Base-by-base conservation (phyloP, 2,329 filamentous ascomycete species). In the Pezicula rhizophila region DNA sequence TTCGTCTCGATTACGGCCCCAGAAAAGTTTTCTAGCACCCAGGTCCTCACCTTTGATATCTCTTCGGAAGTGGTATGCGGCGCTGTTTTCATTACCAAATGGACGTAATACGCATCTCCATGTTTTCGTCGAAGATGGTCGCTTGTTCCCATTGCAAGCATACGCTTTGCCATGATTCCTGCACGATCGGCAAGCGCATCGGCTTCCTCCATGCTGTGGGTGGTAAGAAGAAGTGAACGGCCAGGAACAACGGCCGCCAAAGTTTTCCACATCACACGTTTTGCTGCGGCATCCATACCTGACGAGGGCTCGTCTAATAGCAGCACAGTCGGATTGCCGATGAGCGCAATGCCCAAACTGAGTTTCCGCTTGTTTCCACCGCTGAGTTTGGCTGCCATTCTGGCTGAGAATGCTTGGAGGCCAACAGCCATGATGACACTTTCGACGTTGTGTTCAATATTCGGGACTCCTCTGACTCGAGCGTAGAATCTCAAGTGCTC, bases 331-430 rank as follows among this genome's bases (percentile, higher is more conserved):
- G 91, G 91, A 59, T 96, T 95, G 4, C 91, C 92, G 78, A 96
- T 95, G 1, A 97, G 72, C 0, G 92, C 91, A 48, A 96, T 95
- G 3, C 87, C 91, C 0, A 96, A 77, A 15, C 82, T 89, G 1
- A 97, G 73, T 67, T 96, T 97, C n/a, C 91, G 78, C 71, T 95
- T 95, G 70, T 96, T 96, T 26, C 92, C 92, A 8, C 92, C 91
- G 0, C 87, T 92, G 0, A 96, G 76, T 41, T 87, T 85, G 47
- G 79, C 76, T 0, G 88, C 91, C 77, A 92, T 89, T 23, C 89
- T 80, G 7, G 80, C 74, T 3, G 79, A 72, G 68, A 90, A 95
- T 0, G 78, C 75, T 6, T 76, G 69, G 0, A 96, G 75, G 0
- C 90, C 89, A 1, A 96, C 90, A 1, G 90, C 90, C 33, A 78